Base-by-base conservation (phyloP, 2,329 filamentous ascomycete species). In the Aureobasidium zeae region DNA sequence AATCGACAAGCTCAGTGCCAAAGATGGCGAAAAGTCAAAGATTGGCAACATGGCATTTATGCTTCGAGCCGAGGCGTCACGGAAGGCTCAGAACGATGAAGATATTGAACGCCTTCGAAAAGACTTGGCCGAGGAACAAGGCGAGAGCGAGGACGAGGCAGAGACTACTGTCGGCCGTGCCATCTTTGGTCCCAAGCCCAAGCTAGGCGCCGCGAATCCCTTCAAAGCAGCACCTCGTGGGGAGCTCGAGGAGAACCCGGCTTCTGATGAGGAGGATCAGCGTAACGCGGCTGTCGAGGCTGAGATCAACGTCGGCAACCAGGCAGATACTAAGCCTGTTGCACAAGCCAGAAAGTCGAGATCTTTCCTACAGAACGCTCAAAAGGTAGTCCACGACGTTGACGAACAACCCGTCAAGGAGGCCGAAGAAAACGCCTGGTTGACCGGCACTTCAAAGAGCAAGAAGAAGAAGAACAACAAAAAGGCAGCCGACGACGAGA, bases 21-120 rank as follows among this genome's bases (percentile, higher is more conserved):
- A 57, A 10, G 49, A 48, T 17, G 38, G 47, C 5, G 59, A 56
- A 5, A 60, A 61, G 26, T 78, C 79, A 7, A 81, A 77, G 53
- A 67, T 98, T 5, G 79, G 85, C 63, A 74, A 76, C 39, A 86
- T 98, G 81, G 85, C 86, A 49, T 98, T 98, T 60, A 96, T 98
- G 91, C 79, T 82, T 55, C 86, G 82, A 52, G 86, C 87, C 1
- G 88, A 95, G 56, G 83, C 81, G 20, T 72, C 79, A 26, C 78
- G 79, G 55, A 87, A 81, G 61, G 77, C 81, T 50, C 75, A 79
- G 46, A 95, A 96, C 53, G 85, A 94, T 54, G 82, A 84, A 45
- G 76, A 86, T 7, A 55, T 67, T 24, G 59, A 63, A 42, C 52
- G 52, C 6, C 52, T 95, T 36, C 74, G 80, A 36, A 76, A 77